phyloP scores from a whole-genome alignment of 2,329 filamentous ascomycete genomes.

The Aspergillus proliferans region DNA sequence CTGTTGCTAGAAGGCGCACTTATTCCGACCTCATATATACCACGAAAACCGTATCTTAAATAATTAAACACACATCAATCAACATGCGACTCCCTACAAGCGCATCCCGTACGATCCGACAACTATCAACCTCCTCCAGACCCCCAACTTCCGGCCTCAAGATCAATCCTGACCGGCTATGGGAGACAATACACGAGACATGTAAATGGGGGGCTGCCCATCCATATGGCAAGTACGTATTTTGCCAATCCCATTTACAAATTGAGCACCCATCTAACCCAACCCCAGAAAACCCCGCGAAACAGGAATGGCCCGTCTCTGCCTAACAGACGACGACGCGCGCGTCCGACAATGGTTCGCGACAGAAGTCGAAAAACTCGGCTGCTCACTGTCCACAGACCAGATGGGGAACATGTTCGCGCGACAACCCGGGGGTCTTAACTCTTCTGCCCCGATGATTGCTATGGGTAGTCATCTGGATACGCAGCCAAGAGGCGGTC shows the following conservation, averaged over 20 bases:
- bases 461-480: conserved; percentile 43
- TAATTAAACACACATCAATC: no score
- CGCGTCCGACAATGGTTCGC: conserved; percentile 65
- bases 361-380: conserved; percentile 51
- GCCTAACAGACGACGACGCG: conserved; percentile 63
- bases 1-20: no score
- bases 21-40: no score
- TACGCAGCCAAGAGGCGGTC: conserved; percentile 25
- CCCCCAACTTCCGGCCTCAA: conserved; percentile 16
- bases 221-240: conserved; percentile 22
- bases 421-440: conserved; percentile 11
- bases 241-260: no score
- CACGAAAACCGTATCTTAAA: no score
- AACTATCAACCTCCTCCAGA: conserved; percentile 9
- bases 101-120: conserved; percentile 3
- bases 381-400: conserved; percentile 60
- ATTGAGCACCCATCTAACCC: background rate
- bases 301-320: conserved; percentile 62
- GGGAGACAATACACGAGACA: conserved; percentile 26
- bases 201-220: conserved; percentile 27
- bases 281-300: conserved; percentile 14
- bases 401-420: conserved; percentile 46
- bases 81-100: conserved; percentile 8
- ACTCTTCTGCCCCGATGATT: conserved; percentile 21
- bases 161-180: conserved; percentile 22